Base-by-base conservation (phyloP, 2,329 filamentous ascomycete genomes). In the Penicillium sp. region DNA sequence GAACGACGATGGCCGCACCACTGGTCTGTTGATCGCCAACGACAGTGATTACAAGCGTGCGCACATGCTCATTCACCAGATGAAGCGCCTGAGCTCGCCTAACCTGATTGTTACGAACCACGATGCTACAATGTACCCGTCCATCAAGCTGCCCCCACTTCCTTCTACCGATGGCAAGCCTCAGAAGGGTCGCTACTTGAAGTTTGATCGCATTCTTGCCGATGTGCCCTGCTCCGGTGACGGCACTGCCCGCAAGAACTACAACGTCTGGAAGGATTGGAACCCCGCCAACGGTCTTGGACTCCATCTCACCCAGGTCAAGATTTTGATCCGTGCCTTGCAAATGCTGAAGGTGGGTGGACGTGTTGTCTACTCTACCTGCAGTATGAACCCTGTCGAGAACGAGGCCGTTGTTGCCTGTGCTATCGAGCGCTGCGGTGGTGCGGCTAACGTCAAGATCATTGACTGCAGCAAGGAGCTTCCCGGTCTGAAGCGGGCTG, bases 31-130 rank as follows among this genome's bases (percentile, higher is more conserved):
- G 54, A 89, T 99, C 64, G 94, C 94, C 59, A 99, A 99, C 75
- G 94, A 99, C 69, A 87, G 90, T 66, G 94, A 99, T 74, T 97
- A 97, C 80, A 95, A 93, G 80, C 89, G 94, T 62, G 91, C 91
- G 53, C 94, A 97, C 76, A 94, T 99, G 89, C 79, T 99, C 71
- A 90, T 97, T 46, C 94, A 99, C 74, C 94, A 99, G 76, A 89
- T 97, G 68, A 99, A 99, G 82, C 89, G 94, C 58, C 82, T 99
- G 49, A 96, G 93, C 60, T 97, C 94, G 4, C 93, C 94, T 2
- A 99, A 99, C 73, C 81, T 99, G 64, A 89, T 99, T 60, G 93
- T 99, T 59, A 97, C 92, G 41, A 97, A 99, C 73, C 93, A 99
- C 77, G 94, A 99, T 74, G 94, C 94, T 41, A 97, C 92, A 4